phyloP scores from a whole-genome alignment of 169 alveolate genomes.

The Eimeria sp. region DNA sequence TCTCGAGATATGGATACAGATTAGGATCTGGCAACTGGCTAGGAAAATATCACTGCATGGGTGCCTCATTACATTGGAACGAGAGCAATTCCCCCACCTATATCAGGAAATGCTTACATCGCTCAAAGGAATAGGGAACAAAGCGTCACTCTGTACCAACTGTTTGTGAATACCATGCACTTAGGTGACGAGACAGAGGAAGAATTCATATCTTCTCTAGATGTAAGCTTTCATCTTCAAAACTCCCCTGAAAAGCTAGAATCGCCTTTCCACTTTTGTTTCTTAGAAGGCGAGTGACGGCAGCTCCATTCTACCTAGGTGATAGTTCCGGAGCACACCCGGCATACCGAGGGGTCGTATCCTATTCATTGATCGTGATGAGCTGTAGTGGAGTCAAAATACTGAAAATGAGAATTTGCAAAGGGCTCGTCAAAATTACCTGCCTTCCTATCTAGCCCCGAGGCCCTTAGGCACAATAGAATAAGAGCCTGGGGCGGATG shows the following conservation, averaged over 20 bases:
- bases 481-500: too few relatives aligned
- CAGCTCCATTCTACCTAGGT: background rate
- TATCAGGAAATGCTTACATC: background rate
- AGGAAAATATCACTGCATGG: background rate
- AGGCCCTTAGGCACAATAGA: too few relatives aligned
- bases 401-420: too few relatives aligned
- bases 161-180: background rate
- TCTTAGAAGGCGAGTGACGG: background rate
- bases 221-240: background rate
- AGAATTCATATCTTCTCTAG: background rate
- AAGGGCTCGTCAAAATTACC: too few relatives aligned
- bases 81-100: background rate
- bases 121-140: background rate
- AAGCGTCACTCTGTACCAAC: background rate
- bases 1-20: background rate
- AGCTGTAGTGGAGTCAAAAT: too few relatives aligned
- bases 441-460: too few relatives aligned
- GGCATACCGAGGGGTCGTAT: too few relatives aligned
- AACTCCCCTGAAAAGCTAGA: background rate
- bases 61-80: background rate
- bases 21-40: too few relatives aligned
- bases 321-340: background rate
- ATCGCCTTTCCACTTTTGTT: background rate
- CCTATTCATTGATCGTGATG: too few relatives aligned
- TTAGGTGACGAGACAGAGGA: background rate